Base-by-base conservation (phyloP, 331 rosid genomes). In the Pyracantha coccinea region DNA sequence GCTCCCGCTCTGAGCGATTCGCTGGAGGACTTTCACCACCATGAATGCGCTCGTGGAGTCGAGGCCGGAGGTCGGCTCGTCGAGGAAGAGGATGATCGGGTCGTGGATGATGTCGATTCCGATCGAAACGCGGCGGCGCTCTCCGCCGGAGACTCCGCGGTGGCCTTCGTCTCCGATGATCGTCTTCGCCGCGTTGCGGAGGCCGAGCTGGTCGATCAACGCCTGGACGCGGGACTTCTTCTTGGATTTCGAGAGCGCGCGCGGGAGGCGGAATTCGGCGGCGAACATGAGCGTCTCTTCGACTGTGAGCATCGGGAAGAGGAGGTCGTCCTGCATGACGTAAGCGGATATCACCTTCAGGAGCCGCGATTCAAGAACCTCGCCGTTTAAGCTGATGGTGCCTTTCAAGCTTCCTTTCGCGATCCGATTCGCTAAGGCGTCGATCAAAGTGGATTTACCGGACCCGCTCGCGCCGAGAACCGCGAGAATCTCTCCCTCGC, bases 1-100 rank as follows among this genome's bases (percentile, higher is more conserved):
- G 91, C 99, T 94, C 23, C 99, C 99, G 16, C 97, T 92, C 71
- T 89, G 97, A 15, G 99, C 97, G 61, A 94, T 92, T 80, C 99
- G 81, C 72, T 92, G 99, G 1, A 94, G 60, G 2, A 94, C 99
- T 69, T 92, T 94, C 54, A 94, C 99, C 71, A 94, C 99, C 97
- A 94, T 89, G 91, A 72, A 94, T 2, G 99, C 99, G 35, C 93
- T 88, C 3, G 99, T 94, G 2, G 99, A 94, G 80, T 94, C 99
- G 0, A 94, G 93, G 28, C 99, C 99, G 0, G 99, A 94, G 13
- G 99, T 92, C 6, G 99, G 99, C 31, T 94, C 99, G 75, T 94
- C 99, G 1, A 94, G 91, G 83, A 94, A 94, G 2, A 94, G 80
- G 4, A 94, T 64, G 57, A 94, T 94, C 4, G 99, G 99, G 60